Evolutionary conservation across 306 rosid species (phyloP).

Genomic region (Bauhinia variegata): DNA sequence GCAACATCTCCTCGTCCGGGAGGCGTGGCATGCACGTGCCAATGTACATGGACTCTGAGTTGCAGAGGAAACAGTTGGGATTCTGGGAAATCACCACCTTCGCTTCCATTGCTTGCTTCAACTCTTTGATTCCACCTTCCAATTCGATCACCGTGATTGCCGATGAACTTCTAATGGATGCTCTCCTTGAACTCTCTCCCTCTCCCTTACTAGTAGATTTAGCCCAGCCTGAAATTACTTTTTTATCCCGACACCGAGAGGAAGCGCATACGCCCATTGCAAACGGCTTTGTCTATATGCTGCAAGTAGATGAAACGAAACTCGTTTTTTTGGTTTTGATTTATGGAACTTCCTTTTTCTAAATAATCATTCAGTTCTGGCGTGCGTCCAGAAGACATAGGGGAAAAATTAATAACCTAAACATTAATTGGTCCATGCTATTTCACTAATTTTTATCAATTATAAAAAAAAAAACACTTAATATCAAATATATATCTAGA

Average conservation of each 20-base stretch:
- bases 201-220: no score
- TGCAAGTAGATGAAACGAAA: no score
- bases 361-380: no score
- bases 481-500: no score
- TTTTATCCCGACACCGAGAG: constrained; percentile 5
- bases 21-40: constrained; percentile 61
- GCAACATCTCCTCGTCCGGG: constrained; percentile 58
- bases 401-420: no score
- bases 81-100: constrained; percentile 43
- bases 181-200: not conserved
- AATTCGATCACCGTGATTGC: constrained; percentile 53
- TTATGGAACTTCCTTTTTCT: no score
- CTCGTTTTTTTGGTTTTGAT: not conserved
- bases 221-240: no score
- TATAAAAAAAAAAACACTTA: no score
- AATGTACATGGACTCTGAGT: constrained; percentile 61
- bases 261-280: constrained; percentile 70
- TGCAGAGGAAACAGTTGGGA: constrained; percentile 58
- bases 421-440: no score
- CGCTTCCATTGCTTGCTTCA: constrained; percentile 51
- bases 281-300: not conserved
- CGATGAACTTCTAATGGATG: constrained; percentile 44
- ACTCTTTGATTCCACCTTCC: constrained; percentile 48
- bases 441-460: no score
- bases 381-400: no score